Conservation (phyloP, 73 alveolate genomes). For the Chromera velia region DNA sequence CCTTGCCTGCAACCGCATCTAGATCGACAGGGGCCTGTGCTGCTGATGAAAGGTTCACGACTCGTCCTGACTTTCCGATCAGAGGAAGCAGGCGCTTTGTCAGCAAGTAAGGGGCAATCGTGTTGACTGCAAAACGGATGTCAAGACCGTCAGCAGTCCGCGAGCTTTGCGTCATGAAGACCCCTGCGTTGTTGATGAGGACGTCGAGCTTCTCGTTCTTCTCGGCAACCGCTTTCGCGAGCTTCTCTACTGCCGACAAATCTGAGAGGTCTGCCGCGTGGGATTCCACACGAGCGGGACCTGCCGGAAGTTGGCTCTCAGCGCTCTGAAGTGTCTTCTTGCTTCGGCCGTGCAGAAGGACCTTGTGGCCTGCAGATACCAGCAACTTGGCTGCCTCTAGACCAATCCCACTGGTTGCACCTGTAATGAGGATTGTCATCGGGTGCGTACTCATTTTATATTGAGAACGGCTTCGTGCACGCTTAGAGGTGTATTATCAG, state of each 20-base stretch:
- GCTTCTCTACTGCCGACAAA: background rate
- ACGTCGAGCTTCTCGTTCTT: background rate
- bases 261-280: background rate
- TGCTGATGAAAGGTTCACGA: background rate
- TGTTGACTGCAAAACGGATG: background rate
- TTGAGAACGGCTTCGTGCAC: no score
- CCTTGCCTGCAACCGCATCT: background rate
- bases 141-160: background rate
- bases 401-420: background rate
- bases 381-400: background rate
- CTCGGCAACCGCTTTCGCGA: background rate
- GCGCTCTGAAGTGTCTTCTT: background rate
- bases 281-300: background rate
- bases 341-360: conserved; percentile 1
- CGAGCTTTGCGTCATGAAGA: background rate
- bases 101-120: background rate
- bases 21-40: conserved; percentile 1
- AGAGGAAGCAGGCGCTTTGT: background rate
- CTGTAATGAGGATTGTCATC: background rate
- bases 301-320: background rate
- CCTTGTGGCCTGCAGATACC: background rate
- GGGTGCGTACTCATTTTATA: no score
- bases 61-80: background rate
- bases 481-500: no score
- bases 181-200: background rate